A percentile compares a stretch with the other conserved stretches of the same genome.
Conservation (phyloP, 164 flowering plant genomes). For the Umbellularia californica region DNA sequence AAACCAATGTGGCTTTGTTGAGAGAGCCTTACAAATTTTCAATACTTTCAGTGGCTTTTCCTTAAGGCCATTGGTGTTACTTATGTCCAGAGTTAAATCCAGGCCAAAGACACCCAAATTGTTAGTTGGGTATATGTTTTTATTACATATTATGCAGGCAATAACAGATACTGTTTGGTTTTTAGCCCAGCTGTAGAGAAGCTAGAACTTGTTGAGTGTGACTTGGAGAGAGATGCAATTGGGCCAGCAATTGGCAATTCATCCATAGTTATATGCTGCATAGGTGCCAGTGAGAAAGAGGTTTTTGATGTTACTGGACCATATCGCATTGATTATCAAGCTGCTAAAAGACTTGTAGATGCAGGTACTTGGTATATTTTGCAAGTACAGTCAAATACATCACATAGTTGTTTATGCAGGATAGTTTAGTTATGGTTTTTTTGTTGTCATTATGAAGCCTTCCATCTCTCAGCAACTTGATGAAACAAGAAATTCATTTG, state of each 20-base stretch:
- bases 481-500: too few relatives aligned
- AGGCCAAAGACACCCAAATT: background rate
- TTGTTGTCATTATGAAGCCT: too few relatives aligned
- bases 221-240: slow-evolving; percentile 66
- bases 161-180: slow-evolving; percentile 56
- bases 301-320: slow-evolving; percentile 89
- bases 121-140: background rate
- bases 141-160: background rate
- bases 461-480: too few relatives aligned
- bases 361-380: slow-evolving; percentile 50
- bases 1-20: background rate
- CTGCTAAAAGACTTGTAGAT: slow-evolving; percentile 83
- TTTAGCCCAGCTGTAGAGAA: slow-evolving; percentile 96
- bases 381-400: too few relatives aligned
- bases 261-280: slow-evolving; percentile 84
- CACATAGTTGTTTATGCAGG: background rate
- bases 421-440: too few relatives aligned
- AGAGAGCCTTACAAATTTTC: background rate
- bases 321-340: slow-evolving; percentile 79
- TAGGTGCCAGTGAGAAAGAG: slow-evolving; percentile 99
- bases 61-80: background rate
- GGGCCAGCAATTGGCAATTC: slow-evolving; percentile 69
- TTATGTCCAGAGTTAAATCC: background rate
- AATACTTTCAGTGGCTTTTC: background rate
- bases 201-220: slow-evolving; percentile 96